These are phyloP conservation scores for Parsonsia alboflavescens DNA, from an alignment of 257 asterid genomes.

Conservation along the genomic window DNA sequence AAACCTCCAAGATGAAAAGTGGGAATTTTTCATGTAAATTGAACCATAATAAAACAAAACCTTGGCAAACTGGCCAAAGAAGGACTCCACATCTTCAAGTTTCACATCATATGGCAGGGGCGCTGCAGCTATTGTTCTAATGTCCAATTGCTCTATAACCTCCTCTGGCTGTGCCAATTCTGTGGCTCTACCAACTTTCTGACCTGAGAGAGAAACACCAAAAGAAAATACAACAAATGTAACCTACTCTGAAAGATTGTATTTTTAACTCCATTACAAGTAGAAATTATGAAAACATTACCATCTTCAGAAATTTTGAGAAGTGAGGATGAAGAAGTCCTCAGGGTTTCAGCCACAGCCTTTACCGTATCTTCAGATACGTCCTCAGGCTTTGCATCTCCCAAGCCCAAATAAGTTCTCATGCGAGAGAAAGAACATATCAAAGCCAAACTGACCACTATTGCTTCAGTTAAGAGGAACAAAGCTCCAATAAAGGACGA, in stretches of 20 bases:
- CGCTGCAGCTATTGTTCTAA: conserved; percentile 77
- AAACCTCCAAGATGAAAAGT: background rate
- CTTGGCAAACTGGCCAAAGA: conserved; percentile 66
- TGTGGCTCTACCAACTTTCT: conserved; percentile 67
- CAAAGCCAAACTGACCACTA: conserved; percentile 84
- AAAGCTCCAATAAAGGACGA: background rate
- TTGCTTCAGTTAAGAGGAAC: conserved; percentile 47
- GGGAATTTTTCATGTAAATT: background rate
- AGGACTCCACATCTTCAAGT: conserved; percentile 74
- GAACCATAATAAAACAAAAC: conserved; percentile 21
- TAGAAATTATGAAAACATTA: conserved; percentile 23
- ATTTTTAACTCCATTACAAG: background rate
- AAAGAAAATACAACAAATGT: background rate
- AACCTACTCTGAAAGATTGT: background rate
- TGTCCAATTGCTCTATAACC: conserved; percentile 75
- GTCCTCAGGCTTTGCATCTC: conserved; percentile 70
- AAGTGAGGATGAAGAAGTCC: conserved; percentile 46
- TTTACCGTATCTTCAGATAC: conserved; percentile 58
- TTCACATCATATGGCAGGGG: conserved; percentile 73
- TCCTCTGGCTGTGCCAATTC: conserved; percentile 76
- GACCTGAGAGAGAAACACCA: conserved; percentile 36
- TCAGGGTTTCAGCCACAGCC: conserved; percentile 73
- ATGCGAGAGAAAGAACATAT: conserved; percentile 77
- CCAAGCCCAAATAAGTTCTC: conserved; percentile 72
- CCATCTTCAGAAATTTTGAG: conserved; percentile 91